Evolutionary conservation across 2,329 filamentous ascomycete genomes (phyloP).

Genomic region (Chrysoporthe deuterocubensis): DNA sequence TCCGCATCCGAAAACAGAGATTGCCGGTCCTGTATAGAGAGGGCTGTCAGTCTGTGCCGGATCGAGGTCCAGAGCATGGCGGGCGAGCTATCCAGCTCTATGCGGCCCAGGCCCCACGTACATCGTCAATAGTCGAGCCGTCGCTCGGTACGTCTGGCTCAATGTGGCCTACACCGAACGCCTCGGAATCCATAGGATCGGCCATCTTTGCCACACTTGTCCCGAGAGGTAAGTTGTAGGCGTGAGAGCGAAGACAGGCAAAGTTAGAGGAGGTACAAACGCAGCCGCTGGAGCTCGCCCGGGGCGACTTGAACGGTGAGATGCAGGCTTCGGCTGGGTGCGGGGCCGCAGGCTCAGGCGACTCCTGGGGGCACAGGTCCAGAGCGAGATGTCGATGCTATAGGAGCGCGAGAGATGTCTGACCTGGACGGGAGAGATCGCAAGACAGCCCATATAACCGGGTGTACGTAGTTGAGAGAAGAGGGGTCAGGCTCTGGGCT

Average conservation of each 20-base stretch:
- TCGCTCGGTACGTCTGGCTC: constrained; percentile 27
- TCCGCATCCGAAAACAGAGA: constrained; percentile 32
- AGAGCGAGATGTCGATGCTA: background rate
- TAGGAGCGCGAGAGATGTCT: background rate
- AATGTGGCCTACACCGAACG: constrained; percentile 26
- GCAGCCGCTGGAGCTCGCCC: background rate
- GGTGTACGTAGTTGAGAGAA: constrained; percentile 4
- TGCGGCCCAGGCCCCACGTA: constrained; percentile 15
- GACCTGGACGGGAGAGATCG: background rate
- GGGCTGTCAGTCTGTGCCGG: background rate
- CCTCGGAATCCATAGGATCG: background rate
- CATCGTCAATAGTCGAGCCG: constrained; percentile 25
- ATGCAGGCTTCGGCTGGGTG: background rate
- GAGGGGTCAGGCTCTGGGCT: constrained; percentile 18
- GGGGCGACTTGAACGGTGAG: background rate
- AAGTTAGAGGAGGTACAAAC: background rate
- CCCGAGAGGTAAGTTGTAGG: background rate
- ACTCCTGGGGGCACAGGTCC: background rate
- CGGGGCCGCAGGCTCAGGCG: too few species aligned
- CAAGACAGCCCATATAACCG: constrained; percentile 15
- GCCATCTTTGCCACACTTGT: constrained; percentile 7
- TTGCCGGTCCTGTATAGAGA: constrained; percentile 20
- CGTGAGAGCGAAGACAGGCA: background rate
- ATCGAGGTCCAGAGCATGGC: background rate
- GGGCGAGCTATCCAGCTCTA: background rate